Conservation (phyloP, 495 filamentous ascomycete species). For the Lichina pygmaea region DNA sequence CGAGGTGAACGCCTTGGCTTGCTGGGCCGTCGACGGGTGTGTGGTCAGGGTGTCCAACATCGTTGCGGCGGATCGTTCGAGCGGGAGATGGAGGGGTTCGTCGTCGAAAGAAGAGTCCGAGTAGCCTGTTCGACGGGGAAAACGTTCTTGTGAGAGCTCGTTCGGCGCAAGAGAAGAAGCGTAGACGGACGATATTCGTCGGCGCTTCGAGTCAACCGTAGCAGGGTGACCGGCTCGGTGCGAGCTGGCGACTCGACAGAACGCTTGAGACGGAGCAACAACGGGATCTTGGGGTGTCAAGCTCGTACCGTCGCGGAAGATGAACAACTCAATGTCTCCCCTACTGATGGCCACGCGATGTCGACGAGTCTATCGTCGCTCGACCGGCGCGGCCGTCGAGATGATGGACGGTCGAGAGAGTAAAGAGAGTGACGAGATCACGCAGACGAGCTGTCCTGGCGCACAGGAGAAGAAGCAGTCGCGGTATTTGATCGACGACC, state of each 20-base stretch:
- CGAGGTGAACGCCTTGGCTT: slow-evolving; percentile 78
- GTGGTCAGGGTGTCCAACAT: slow-evolving; percentile 75
- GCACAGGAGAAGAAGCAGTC: too few species aligned
- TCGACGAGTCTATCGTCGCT: too few species aligned
- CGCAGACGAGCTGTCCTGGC: too few species aligned
- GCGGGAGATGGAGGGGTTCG: not conserved
- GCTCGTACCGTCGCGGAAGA: slow-evolving; percentile 42
- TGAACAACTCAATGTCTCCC: slow-evolving; percentile 98
- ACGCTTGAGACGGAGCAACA: too few species aligned
- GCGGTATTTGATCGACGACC: too few species aligned
- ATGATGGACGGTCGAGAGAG: not conserved
- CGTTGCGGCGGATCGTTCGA: slow-evolving; percentile 1
- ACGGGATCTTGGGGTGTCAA: too few species aligned
- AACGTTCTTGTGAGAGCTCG: not conserved
- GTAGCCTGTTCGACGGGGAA: slow-evolving; percentile 1
- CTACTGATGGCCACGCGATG: slow-evolving; percentile 12
- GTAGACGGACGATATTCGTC: not conserved
- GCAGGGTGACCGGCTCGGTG: too few species aligned
- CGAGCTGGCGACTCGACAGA: too few species aligned
- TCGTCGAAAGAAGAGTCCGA: not conserved
- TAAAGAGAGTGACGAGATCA: too few species aligned
- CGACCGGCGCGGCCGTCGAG: too few species aligned
- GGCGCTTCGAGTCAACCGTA: too few species aligned
- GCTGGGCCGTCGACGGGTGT: slow-evolving; percentile 61
- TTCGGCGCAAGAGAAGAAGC: not conserved